Conservation (phyloP, 805 yeast species). For the Cephaloascus albidus region DNA sequence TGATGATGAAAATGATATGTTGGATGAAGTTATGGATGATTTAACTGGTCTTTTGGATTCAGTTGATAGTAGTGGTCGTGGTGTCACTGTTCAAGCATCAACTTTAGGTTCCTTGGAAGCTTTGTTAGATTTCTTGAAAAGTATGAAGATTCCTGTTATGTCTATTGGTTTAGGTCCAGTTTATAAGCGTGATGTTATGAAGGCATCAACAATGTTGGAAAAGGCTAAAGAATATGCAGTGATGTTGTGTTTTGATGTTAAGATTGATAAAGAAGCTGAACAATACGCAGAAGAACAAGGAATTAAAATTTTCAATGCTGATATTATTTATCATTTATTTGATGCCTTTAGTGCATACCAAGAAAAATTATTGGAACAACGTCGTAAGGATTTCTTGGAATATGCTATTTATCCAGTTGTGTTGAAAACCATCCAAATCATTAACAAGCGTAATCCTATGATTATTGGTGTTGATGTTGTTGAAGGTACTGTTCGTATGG, state of each 20-base stretch:
- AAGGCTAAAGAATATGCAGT: constrained; percentile 92
- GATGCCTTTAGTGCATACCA: constrained; percentile 94
- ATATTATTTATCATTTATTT: constrained; percentile 91
- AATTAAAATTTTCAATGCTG: constrained; percentile 88
- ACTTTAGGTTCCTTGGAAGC: constrained; percentile 98
- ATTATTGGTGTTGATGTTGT: constrained; percentile 96
- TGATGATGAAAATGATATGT: constrained; percentile 93
- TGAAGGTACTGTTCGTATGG: constrained; percentile 83
- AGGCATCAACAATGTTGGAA: constrained; percentile 93
- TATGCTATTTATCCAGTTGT: constrained; percentile 95
- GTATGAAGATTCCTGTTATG: constrained; percentile 99
- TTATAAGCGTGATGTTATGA: constrained; percentile 95
- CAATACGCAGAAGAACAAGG: constrained; percentile 94
- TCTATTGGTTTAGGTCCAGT: constrained; percentile 98
- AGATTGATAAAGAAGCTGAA: constrained; percentile 95
- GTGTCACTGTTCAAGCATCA: constrained; percentile 98
- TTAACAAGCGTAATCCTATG: constrained; percentile 98
- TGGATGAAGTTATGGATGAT: constrained; percentile 99
- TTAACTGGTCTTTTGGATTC: constrained; percentile 89
- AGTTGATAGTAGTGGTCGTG: constrained; percentile 90
- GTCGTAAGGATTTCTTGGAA: constrained; percentile 81
- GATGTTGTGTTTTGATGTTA: constrained; percentile 98
- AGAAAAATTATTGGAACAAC: constrained; percentile 74
- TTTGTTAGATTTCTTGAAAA: constrained; percentile 89
- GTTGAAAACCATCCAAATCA: constrained; percentile 86